Conservation (phyloP, 148 eudicot genomes). For the Pharnaceum exiguum region DNA sequence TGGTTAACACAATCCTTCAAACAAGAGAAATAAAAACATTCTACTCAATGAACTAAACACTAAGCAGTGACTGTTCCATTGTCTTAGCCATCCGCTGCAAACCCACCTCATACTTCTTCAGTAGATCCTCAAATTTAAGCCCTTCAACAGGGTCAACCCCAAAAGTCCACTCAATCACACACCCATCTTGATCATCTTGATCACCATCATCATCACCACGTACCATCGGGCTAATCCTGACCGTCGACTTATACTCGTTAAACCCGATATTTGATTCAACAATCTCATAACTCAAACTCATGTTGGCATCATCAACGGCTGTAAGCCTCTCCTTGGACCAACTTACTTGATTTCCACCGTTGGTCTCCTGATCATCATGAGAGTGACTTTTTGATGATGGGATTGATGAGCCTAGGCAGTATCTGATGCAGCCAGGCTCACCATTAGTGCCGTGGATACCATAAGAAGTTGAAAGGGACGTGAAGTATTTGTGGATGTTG, state of each 20-base stretch:
- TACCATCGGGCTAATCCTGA: slow-evolving; percentile 29
- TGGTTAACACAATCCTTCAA: no score
- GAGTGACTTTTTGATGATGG: slow-evolving; percentile 12
- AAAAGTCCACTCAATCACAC: slow-evolving; percentile 62
- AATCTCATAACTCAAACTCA: slow-evolving; percentile 58
- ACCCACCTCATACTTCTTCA: slow-evolving; percentile 45
- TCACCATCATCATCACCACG: slow-evolving; percentile 8
- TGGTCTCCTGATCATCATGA: neutral
- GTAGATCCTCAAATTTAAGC: slow-evolving; percentile 45
- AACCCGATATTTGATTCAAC: slow-evolving; percentile 69
- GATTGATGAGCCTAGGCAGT: slow-evolving; percentile 48
- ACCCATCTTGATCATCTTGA: slow-evolving; percentile 26
- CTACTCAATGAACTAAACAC: no score
- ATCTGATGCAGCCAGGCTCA: slow-evolving; percentile 62
- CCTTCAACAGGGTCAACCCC: slow-evolving; percentile 60
- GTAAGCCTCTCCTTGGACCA: slow-evolving; percentile 70
- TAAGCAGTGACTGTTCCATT: slow-evolving; percentile 52
- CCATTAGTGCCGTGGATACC: slow-evolving; percentile 76
- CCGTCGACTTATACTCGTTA: slow-evolving; percentile 51
- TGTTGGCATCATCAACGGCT: slow-evolving; percentile 39
- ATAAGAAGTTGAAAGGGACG: slow-evolving; percentile 43
- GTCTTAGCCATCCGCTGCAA: slow-evolving; percentile 40
- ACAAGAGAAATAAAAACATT: no score
- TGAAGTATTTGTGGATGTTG: slow-evolving; percentile 58
- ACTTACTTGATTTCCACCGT: slow-evolving; percentile 19